Evolutionary conservation across 768 basidiomycete genomes (phyloP), one percentile per base, ranked within the genome.

Genomic region (Epithele typhae): DNA sequence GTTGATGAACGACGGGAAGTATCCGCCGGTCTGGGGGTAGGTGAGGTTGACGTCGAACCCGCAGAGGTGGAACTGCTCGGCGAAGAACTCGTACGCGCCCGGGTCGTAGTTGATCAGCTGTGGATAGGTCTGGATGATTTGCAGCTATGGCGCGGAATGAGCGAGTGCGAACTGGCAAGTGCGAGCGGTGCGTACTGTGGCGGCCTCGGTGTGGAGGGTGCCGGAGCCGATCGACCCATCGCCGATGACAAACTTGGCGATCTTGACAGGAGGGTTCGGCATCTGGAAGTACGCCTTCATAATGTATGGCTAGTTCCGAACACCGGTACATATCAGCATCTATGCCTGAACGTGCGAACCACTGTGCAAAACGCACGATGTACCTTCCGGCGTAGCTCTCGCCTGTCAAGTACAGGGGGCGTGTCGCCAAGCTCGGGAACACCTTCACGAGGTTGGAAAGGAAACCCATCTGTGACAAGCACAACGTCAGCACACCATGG

Each of bases 21-120:
- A 25, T 70, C 73, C 11, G 66, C 68, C 58, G 8, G 27, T 30
- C 14, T 86, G 81, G 1, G 85, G 85, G 53, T 87, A 88, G 21
- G 81, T 76, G 9, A 88, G 65, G 57, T 78, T 81, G 25, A 87
- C 60, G 55, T 87, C 70, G 59, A 75, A 84, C 10, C 77, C 76
- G 55, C 86, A 88, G 19, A 84, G 67, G 32, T 74, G 68, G 15
- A 69, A 84, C 84, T 84, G 82, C 53, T 76, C 69, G 54, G 76
- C 73, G 64, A 88, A 86, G 56, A 83, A 83, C 43, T 78, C 70
- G 56, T 77, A 81, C 11, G 83, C 80, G 3, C 75, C 73, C 41
- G 69, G 67, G 51, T 88, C 79, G 56, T 87, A 87, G 25, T 76
- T 81, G 43, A 88, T 83, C 23, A 87, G 64, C 59, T 87, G 85